Percentiles rank a stretch among this genome's conserved stretches.
These are phyloP conservation scores for Xylaria sp. DNA, from an alignment of 2,329 filamentous ascomycete species.

Conservation along the genomic window DNA sequence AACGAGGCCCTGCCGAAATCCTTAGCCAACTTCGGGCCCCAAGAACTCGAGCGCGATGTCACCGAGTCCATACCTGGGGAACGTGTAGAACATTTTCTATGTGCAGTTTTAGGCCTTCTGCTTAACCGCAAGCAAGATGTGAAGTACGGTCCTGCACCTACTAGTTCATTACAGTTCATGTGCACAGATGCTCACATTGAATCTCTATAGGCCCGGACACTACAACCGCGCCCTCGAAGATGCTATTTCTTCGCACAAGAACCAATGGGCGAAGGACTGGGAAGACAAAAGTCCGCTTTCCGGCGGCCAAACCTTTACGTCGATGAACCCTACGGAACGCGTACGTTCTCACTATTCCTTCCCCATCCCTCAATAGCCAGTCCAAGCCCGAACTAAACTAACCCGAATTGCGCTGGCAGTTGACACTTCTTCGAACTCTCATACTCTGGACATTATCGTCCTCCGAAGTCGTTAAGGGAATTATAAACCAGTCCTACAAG, in stretches of 20 bases:
- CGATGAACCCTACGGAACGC: constrained; percentile 80
- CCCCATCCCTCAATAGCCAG: neutral
- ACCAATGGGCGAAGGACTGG: constrained; percentile 89
- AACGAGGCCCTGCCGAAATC: constrained; percentile 87
- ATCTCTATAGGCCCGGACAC: constrained; percentile 74
- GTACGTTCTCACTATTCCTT: constrained; percentile 56
- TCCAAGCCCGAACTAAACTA: constrained; percentile 26
- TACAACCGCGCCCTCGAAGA: constrained; percentile 94
- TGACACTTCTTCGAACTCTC: constrained; percentile 81
- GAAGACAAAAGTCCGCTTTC: constrained; percentile 80
- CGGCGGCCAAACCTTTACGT: constrained; percentile 79
- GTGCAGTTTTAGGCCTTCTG: constrained; percentile 84
- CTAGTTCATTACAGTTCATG: neutral
- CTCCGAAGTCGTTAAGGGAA: constrained; percentile 79
- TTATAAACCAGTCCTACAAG: constrained; percentile 89
- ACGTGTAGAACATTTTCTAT: constrained; percentile 85
- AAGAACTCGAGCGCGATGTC: constrained; percentile 90
- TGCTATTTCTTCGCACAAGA: constrained; percentile 81
- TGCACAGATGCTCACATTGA: constrained; percentile 30
- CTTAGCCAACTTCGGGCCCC: constrained; percentile 86
- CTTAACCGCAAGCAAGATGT: constrained; percentile 98
- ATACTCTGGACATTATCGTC: constrained; percentile 88
- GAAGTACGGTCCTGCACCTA: constrained; percentile 70
- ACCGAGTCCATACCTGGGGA: constrained; percentile 79
- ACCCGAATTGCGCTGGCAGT: constrained; percentile 56